These are phyloP conservation scores for Carex scoparia DNA, from an alignment of 176 grass and related monocot species.

Conservation along the genomic window DNA sequence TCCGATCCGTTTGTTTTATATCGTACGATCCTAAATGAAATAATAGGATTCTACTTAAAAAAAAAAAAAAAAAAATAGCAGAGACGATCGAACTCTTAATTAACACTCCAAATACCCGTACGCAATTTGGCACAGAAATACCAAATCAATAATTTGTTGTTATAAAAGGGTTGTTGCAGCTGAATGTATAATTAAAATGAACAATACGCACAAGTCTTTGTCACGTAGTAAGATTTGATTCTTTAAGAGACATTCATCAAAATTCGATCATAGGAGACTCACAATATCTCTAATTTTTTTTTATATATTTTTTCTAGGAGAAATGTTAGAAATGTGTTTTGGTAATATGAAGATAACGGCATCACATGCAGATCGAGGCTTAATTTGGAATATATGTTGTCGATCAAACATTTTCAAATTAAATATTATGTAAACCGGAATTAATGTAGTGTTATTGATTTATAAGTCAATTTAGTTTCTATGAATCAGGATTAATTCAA, in stretches of 20 bases:
- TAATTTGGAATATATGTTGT: not conserved
- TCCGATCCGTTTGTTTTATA: too few relatives aligned
- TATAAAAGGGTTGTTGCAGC: slow-evolving; percentile 29
- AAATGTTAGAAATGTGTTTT: not conserved
- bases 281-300: not conserved
- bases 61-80: too few relatives aligned
- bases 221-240: slow-evolving; percentile 56
- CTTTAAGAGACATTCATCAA: slow-evolving; percentile 30
- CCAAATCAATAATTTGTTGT: not conserved
- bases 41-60: too few relatives aligned
- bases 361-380: not conserved
- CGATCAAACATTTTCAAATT: not conserved
- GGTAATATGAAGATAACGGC: not conserved
- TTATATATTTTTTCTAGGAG: not conserved
- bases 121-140: slow-evolving; percentile 1
- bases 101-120: not conserved
- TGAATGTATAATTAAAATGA: slow-evolving; percentile 33
- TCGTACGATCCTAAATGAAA: too few relatives aligned
- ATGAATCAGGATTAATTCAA: too few relatives aligned
- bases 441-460: too few relatives aligned
- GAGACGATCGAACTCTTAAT: too few relatives aligned
- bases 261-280: slow-evolving; percentile 38
- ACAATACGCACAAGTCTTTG: slow-evolving; percentile 29
- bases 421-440: not conserved
- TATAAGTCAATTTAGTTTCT: too few relatives aligned